Conservation (phyloP, 1,284 basidiomycete species). For the Leccinum angustisporum region DNA sequence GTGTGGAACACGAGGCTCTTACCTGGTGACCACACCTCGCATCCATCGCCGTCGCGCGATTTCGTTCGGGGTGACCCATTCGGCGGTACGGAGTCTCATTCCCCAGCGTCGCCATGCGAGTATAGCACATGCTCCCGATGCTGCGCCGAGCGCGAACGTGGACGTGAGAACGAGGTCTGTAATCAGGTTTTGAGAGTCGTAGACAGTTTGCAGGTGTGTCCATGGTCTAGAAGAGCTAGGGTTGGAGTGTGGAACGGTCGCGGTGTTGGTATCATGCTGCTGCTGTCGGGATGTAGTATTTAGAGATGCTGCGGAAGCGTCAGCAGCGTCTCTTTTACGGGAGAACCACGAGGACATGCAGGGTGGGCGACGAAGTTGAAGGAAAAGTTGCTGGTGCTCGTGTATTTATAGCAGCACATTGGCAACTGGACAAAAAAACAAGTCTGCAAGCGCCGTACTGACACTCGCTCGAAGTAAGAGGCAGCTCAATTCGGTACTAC, state of each 20-base stretch:
- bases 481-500: not conserved
- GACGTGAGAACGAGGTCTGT: constrained; percentile 20
- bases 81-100: constrained; percentile 56
- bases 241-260: not conserved
- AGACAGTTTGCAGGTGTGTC: not conserved
- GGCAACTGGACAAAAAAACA: constrained; percentile 3
- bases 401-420: not conserved
- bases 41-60: constrained; percentile 61
- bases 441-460: not conserved
- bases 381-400: not conserved
- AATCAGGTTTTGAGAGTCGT: not conserved
- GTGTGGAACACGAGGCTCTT: constrained; percentile 19
- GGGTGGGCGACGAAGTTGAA: constrained; percentile 5
- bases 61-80: constrained; percentile 63
- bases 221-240: not conserved
- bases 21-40: constrained; percentile 75
- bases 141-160: constrained; percentile 44
- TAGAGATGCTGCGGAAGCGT: not conserved
- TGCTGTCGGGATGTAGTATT: not conserved
- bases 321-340: constrained; percentile 1
- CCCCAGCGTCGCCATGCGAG: constrained; percentile 56
- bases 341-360: constrained; percentile 11
- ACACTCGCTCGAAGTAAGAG: no score
- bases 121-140: constrained; percentile 40
- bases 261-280: not conserved